These are phyloP conservation scores for Tribonema minus DNA, from an alignment of 108 stramenopile species.

Conservation along the genomic window DNA sequence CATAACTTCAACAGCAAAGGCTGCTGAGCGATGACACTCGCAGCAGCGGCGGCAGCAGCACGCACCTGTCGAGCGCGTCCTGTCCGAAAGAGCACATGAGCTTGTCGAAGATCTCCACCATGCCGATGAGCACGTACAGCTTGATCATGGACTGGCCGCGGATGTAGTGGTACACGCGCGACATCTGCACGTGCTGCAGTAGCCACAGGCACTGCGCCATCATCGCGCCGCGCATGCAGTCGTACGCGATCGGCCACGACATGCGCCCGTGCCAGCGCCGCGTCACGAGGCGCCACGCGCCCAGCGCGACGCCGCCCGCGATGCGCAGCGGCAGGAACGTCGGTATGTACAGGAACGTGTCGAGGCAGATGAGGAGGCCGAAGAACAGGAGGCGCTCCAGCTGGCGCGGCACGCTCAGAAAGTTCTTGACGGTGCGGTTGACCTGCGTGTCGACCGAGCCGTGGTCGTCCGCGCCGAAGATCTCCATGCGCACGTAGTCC, in stretches of 20 bases:
- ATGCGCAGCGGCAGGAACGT: constrained; percentile 75
- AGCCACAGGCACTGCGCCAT: constrained; percentile 62
- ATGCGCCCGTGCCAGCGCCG: constrained; percentile 52
- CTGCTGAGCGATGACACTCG: too few species aligned
- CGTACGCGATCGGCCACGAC: constrained; percentile 59
- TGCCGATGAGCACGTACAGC: constrained; percentile 91
- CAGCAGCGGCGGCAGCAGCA: too few species aligned
- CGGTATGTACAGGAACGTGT: constrained; percentile 85
- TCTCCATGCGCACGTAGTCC: constrained; percentile 9
- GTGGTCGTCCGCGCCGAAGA: constrained; percentile 21
- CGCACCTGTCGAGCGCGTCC: constrained; percentile 89
- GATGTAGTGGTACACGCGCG: constrained; percentile 93
- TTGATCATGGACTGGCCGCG: constrained; percentile 93
- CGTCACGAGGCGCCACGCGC: constrained; percentile 40
- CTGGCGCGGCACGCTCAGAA: constrained; percentile 77
- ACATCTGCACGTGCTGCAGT: constrained; percentile 75
- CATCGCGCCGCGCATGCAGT: constrained; percentile 72
- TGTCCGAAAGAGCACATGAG: constrained; percentile 90
- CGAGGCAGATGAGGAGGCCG: constrained; percentile 80
- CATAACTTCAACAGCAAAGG: too few species aligned
- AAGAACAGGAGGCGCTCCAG: constrained; percentile 81
- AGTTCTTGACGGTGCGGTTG: constrained; percentile 79
- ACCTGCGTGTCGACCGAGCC: constrained; percentile 19
- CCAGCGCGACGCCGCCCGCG: constrained; percentile 6
- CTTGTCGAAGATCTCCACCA: constrained; percentile 90